Percentiles rank a stretch among this genome's conserved stretches.
These are phyloP conservation scores for Phytophthora palmivora DNA, from an alignment of 352 stramenopile species.

Conservation along the genomic window DNA sequence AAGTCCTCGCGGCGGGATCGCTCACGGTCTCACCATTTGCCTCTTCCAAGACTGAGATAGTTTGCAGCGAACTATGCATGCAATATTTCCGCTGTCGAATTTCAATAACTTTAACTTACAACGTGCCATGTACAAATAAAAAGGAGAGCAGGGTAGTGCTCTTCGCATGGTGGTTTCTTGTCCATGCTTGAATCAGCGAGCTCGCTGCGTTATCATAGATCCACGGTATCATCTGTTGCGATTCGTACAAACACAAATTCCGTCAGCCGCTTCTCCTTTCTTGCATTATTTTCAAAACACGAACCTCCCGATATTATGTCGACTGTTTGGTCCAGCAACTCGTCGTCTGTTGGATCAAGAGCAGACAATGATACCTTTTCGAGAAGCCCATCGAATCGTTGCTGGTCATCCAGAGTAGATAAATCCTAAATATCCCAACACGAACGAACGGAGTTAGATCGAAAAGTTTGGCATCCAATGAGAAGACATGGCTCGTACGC, in stretches of 20 bases:
- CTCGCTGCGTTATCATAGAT: constrained; percentile 35
- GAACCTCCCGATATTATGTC: constrained; percentile 57
- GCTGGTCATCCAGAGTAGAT: constrained; percentile 59
- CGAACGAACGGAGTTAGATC: constrained; percentile 9
- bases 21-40: no score
- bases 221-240: constrained; percentile 49
- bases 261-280: constrained; percentile 3
- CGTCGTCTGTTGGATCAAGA: constrained; percentile 69
- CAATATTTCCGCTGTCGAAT: constrained; percentile 23
- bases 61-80: constrained; percentile 8
- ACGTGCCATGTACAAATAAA: constrained; percentile 52
- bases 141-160: constrained; percentile 28
- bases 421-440: constrained; percentile 44
- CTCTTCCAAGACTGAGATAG: no score
- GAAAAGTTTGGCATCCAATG: constrained; percentile 1
- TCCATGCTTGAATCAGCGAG: constrained; percentile 12
- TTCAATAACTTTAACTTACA: constrained; percentile 58
- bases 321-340: constrained; percentile 55
- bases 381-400: constrained; percentile 67
- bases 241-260: constrained; percentile 7
- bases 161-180: constrained; percentile 24
- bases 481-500: constrained; percentile 23
- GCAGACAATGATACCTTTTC: constrained; percentile 70
- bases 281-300: constrained; percentile 7
- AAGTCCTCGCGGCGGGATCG: no score